Evolutionary conservation across 768 basidiomycete genomes (phyloP).

Genomic region (Termitomyces sp.): DNA sequence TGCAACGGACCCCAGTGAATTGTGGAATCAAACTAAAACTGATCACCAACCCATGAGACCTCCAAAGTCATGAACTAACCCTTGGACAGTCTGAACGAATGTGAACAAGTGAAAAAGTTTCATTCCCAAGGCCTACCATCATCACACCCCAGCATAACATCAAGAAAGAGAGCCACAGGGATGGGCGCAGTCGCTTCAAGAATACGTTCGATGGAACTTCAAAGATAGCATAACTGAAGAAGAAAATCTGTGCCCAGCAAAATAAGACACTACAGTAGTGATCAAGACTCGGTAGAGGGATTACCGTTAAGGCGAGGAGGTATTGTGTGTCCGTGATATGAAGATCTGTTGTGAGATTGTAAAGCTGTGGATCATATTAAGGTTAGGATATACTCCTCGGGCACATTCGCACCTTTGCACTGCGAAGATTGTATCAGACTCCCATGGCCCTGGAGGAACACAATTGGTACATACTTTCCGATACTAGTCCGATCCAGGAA

Average conservation of each 20-base stretch:
- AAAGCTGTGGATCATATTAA: conserved; percentile 41
- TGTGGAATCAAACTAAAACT: background rate
- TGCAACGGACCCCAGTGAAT: conserved; percentile 17
- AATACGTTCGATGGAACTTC: conserved; percentile 76
- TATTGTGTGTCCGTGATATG: conserved; percentile 64
- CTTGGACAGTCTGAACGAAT: conserved; percentile 59
- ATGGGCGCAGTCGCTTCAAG: conserved; percentile 68
- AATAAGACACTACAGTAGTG: background rate
- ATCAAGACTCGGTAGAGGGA: conserved; percentile 8
- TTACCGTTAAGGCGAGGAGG: conserved; percentile 54
- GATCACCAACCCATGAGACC: conserved; percentile 54
- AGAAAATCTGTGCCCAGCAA: conserved; percentile 30
- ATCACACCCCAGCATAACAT: conserved; percentile 75
- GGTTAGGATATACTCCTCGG: background rate
- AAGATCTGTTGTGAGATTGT: conserved; percentile 53
- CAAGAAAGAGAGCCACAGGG: conserved; percentile 68
- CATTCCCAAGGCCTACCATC: conserved; percentile 44
- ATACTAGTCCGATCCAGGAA: conserved; percentile 54
- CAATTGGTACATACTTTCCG: conserved; percentile 38
- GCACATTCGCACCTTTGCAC: conserved; percentile 36
- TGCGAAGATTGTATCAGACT: conserved; percentile 16
- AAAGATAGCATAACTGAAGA: conserved; percentile 67
- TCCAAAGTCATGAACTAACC: conserved; percentile 62
- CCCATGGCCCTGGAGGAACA: conserved; percentile 8
- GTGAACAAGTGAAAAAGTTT: conserved; percentile 8